A percentile compares a stretch with the other conserved stretches of the same genome.
phyloP scores from a whole-genome alignment of 768 basidiomycete species.

The Mycena olivaceomarginata region DNA sequence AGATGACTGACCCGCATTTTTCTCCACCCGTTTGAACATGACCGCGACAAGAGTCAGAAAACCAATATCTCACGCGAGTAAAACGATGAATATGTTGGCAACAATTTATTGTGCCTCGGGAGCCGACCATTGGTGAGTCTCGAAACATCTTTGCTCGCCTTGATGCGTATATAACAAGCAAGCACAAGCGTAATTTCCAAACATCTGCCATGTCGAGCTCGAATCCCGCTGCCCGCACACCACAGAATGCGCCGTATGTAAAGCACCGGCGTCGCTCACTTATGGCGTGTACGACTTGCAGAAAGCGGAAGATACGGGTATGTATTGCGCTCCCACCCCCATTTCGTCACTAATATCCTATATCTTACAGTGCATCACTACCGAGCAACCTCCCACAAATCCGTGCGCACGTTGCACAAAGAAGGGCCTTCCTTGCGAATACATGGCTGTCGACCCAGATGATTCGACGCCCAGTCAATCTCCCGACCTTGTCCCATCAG shows the following conservation, averaged over 20 bases:
- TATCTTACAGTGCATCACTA: slow-evolving; percentile 5
- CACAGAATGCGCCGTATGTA: background rate
- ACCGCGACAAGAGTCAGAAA: background rate
- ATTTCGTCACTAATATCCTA: background rate
- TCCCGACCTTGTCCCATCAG: background rate
- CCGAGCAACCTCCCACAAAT: slow-evolving; percentile 6
- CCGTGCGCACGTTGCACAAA: slow-evolving; percentile 17
- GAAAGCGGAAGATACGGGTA: slow-evolving; percentile 9
- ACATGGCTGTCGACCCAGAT: background rate
- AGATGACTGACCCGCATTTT: background rate
- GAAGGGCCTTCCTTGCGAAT: slow-evolving; percentile 10
- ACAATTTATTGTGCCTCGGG: background rate
- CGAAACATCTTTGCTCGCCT: background rate
- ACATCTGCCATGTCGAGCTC: slow-evolving; percentile 2
- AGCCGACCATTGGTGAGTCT: background rate
- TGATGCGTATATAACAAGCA: background rate
- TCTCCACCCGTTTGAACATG: too few species aligned
- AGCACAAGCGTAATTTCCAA: too few species aligned
- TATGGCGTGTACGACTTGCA: slow-evolving; percentile 6
- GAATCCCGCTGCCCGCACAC: background rate
- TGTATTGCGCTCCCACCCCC: background rate
- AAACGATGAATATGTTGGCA: background rate
- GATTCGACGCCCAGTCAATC: background rate
- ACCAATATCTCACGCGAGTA: too few species aligned
- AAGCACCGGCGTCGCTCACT: slow-evolving; percentile 2